These are phyloP conservation scores for Populus euphratica DNA, from an alignment of 345 rosid genomes.

Conservation along the genomic window DNA sequence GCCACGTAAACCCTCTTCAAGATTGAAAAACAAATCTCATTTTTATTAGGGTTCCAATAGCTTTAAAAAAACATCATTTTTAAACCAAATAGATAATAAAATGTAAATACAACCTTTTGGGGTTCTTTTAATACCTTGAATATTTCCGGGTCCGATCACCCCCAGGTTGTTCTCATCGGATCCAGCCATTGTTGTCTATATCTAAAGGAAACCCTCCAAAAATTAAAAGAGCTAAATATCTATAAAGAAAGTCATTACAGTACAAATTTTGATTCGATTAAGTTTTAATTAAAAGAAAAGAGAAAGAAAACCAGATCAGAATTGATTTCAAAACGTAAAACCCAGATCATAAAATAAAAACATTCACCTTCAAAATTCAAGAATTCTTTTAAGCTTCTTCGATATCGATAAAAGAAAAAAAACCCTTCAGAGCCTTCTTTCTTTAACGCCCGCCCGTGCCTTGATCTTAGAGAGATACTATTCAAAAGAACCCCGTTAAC, in stretches of 20 bases:
- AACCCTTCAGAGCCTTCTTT: not conserved
- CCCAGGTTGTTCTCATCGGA: conserved; percentile 78
- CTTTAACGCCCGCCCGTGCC: not conserved
- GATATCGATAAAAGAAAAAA: conserved; percentile 16
- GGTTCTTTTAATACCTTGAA: conserved; percentile 41
- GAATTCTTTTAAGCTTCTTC: not conserved
- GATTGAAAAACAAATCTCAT: not conserved
- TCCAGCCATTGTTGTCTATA: conserved; percentile 52
- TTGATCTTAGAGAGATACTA: conserved; percentile 36
- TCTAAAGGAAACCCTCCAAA: conserved; percentile 17
- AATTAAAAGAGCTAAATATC: conserved; percentile 7
- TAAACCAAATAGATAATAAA: not conserved
- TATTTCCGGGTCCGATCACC: conserved; percentile 48
- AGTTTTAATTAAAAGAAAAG: not conserved
- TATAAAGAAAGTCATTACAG: not conserved
- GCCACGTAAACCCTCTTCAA: conserved; percentile 49
- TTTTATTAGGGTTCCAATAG: conserved; percentile 22
- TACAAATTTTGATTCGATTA: not conserved
- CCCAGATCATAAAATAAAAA: conserved; percentile 23
- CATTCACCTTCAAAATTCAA: conserved; percentile 16
- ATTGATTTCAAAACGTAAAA: conserved; percentile 12
- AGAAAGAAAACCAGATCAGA: conserved; percentile 28
- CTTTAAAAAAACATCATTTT: not conserved
- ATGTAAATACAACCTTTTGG: not conserved
- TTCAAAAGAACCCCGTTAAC: conserved; percentile 33